Evolutionary conservation across 352 stramenopile species (phyloP).

Genomic region (Phytophthora kernoviae): DNA sequence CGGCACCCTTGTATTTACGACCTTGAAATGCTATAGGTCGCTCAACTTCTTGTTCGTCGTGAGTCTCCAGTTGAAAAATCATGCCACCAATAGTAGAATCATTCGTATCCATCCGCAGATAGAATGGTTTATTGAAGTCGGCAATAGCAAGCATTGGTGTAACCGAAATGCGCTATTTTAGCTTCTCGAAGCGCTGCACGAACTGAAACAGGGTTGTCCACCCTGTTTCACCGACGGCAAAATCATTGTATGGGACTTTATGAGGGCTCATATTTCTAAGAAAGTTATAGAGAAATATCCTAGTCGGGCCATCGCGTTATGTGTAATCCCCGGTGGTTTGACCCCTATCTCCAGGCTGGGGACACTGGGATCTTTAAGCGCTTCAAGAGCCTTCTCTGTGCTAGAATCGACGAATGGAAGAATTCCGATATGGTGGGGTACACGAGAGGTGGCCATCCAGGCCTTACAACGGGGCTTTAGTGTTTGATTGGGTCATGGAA

Average conservation of each 20-base stretch:
- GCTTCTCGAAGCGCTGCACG: too few species aligned
- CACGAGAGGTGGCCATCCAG: conserved; percentile 8
- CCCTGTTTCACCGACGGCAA: too few species aligned
- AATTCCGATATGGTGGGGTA: conserved; percentile 13
- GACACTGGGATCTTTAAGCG: conserved; percentile 11
- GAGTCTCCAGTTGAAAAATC: conserved; percentile 10
- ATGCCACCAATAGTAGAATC: conserved; percentile 10
- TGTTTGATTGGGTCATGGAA: conserved; percentile 5
- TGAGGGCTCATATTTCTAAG: conserved; percentile 6
- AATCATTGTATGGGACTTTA: conserved; percentile 1
- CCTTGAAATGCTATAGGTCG: conserved; percentile 13
- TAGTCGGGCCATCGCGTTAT: not conserved
- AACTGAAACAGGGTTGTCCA: too few species aligned
- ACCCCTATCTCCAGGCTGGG: conserved; percentile 15
- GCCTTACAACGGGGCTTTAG: not conserved
- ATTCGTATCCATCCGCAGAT: conserved; percentile 10
- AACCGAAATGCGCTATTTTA: too few species aligned
- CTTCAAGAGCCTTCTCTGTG: conserved; percentile 3
- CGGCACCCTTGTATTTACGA: conserved; percentile 12
- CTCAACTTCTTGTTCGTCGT: conserved; percentile 1
- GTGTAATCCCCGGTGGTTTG: conserved; percentile 6
- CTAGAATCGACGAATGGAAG: conserved; percentile 9
- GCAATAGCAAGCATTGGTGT: too few species aligned
- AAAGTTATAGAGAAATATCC: conserved; percentile 1
- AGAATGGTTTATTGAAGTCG: conserved; percentile 9